Evolutionary conservation across 2,329 filamentous ascomycete species (phyloP), one percentile per base, ranked within the genome.

Genomic region (Penicillium sp.): DNA sequence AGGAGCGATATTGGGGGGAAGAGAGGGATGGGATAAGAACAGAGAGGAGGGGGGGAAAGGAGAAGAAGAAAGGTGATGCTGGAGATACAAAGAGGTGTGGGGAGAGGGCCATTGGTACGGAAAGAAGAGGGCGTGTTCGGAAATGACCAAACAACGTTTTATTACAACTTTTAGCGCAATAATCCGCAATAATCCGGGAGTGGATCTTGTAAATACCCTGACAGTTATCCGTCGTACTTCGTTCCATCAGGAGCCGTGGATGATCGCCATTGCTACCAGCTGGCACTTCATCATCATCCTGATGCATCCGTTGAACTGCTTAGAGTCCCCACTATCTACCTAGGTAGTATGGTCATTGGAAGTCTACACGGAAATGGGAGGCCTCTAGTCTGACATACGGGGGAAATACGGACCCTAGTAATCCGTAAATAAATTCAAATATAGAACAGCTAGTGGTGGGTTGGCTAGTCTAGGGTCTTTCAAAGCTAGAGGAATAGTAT

Each of bases 1-100:
- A 75, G 75, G 76, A 80, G 76, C 68, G 67, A 71, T 75, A 71
- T 56, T 67, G 69, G 63, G 71, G 65, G 68, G 68, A 69, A 65
- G 60, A 64, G 63, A 65, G 60, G 53, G 56, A 54, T 52, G 55
- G 58, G 50, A 59, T 60, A 56, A 57, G 56, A 56, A 60, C 56
- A 55, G 54, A 54, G 61, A 52, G 47, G 40, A 27, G 53, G 53
- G 48, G 56, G 60, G 56, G 61, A 57, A 52, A 61, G 63, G 60
- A 62, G 60, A 55, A 60, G 60, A 66, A 55, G 56, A 56, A 55
- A 55, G 56, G 57, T 60, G 58, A 61, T 63, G 64, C 61, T 64
- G 48, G 61, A 61, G 59, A 58, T 63, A 64, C 62, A 63, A 58
- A 60, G 60, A 61, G 60, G 56, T 65, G 61, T 65, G 63, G 63